Conservation (phyloP, 305 asterid species). For the Euphrasia arctica region DNA sequence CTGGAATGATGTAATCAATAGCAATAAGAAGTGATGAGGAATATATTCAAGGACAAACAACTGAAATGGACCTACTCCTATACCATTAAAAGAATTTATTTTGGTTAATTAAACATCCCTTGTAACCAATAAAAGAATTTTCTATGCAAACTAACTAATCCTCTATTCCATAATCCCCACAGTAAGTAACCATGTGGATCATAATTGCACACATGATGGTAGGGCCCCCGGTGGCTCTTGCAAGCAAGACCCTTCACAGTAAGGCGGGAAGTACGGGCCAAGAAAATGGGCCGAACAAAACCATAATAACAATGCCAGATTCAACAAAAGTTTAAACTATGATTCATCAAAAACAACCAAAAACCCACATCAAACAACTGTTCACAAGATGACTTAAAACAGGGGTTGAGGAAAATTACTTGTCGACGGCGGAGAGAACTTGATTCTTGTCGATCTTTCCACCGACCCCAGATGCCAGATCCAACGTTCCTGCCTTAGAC, state of each 20-base stretch:
- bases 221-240: too few species aligned
- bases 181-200: too few species aligned
- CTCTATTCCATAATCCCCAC: too few species aligned
- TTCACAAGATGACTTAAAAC: not conserved
- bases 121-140: not conserved
- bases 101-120: not conserved
- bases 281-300: not conserved
- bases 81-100: not conserved
- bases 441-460: constrained; percentile 73
- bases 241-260: too few species aligned
- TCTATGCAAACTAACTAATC: not conserved
- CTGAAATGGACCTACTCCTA: too few species aligned
- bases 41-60: too few species aligned
- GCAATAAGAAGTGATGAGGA: too few species aligned
- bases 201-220: too few species aligned
- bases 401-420: constrained; percentile 35
- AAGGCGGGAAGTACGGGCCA: too few species aligned
- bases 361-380: constrained; percentile 8
- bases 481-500: constrained; percentile 77
- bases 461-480: constrained; percentile 92
- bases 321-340: not conserved
- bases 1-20: too few species aligned
- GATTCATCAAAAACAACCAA: not conserved
- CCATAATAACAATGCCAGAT: not conserved
- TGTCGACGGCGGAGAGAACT: constrained; percentile 87